Base-by-base conservation (phyloP, 202 grass and related monocot genomes). In the Setaria italica region DNA sequence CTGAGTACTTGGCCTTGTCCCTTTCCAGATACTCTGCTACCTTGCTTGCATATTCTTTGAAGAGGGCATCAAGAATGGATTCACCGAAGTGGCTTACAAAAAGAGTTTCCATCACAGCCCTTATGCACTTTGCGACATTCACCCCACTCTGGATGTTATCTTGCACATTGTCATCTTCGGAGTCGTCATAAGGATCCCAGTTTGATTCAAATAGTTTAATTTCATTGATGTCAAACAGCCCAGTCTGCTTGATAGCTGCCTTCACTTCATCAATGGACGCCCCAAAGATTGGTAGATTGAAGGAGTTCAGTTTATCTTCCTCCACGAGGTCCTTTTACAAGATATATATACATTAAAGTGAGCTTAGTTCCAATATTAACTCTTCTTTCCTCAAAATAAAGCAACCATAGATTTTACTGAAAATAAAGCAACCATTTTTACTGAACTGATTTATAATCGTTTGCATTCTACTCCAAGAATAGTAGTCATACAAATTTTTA, bases 81-180 rank as follows among this genome's bases (percentile, higher is more conserved):
- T 79, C 77, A 2, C 91, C 91, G 5, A 93, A 93, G 15, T 90
- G 85, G 11, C 79, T 77, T 4, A 3, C 19, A 51, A 90, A 50
- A 2, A 90, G 32, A 5, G 88, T 79, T 43, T 84, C 85, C 10
- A 73, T 73, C 67, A 88, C 88, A 5, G 88, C 88, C 48, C 85
- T 76, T 33, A 88, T 30, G 71, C 17, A 51, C 43, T 29, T 85
- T 7, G 67, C 82, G 0, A 81, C 21, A 41, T 81, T 84, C 0
- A 75, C 20, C 4, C 68, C 85, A 14, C 76, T 84, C 15, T 11
- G 15, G 10, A 76, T 2, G 15, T 19, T 51, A 39, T 90, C 51
- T 4, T 16, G 3, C 1, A 60, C 11, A 4, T 15, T 4, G 41
- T 71, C 34, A 9, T 68, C 62, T 11, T 45, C 7, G 0, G 62